phyloP scores from a whole-genome alignment of 768 basidiomycete species.

The Phaeotremella skinneri region DNA sequence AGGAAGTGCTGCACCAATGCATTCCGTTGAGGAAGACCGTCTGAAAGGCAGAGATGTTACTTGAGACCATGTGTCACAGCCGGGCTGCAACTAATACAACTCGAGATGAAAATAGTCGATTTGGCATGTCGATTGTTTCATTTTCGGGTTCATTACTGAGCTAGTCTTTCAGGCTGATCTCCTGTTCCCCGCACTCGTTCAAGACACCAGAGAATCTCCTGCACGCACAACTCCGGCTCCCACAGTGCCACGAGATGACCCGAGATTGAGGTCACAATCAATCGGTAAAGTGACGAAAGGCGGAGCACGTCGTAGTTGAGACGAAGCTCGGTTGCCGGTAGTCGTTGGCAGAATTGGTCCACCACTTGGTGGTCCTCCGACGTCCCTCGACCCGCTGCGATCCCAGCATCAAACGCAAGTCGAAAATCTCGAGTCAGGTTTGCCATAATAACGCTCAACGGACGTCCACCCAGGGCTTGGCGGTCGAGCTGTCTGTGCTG shows the following conservation, averaged over 20 bases:
- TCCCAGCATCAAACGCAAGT: constrained; percentile 3
- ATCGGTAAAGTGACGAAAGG: constrained; percentile 13
- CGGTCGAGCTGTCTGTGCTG: constrained; percentile 17
- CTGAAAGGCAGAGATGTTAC: too few species aligned
- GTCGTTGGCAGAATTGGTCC: constrained; percentile 9
- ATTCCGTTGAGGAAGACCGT: too few species aligned
- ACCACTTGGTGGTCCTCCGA: constrained; percentile 16
- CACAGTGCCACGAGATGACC: constrained; percentile 18
- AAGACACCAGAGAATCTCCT: constrained; percentile 23
- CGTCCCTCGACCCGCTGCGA: constrained; percentile 13
- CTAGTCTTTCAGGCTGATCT: too few species aligned
- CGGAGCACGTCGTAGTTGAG: constrained; percentile 9
- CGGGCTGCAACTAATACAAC: too few species aligned
- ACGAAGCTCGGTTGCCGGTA: constrained; percentile 15
- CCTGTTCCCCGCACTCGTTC: too few species aligned
- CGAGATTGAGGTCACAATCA: constrained; percentile 19
- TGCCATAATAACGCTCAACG: constrained; percentile 18
- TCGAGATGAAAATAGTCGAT: too few species aligned
- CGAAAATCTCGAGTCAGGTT: constrained; percentile 21
- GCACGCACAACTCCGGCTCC: constrained; percentile 23
- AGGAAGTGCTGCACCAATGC: too few species aligned
- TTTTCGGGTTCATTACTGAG: too few species aligned
- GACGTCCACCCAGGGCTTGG: constrained; percentile 17
- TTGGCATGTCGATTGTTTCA: too few species aligned
- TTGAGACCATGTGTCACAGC: too few species aligned